phyloP scores from a whole-genome alignment of 345 rosid species.

The Garcia nutans region DNA sequence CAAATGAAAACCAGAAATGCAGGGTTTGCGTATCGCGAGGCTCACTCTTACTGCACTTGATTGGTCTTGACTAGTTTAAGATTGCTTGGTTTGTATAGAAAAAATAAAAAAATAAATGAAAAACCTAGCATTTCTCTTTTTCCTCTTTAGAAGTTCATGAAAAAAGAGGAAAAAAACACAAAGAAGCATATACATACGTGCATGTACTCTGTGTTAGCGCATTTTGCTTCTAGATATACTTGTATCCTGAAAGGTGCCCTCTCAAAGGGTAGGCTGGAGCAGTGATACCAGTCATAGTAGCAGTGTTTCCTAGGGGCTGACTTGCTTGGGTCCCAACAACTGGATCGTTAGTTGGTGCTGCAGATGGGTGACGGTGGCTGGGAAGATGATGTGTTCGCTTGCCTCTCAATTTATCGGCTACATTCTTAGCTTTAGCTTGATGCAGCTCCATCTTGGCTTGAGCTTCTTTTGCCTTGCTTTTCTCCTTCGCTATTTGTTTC shows the following conservation, averaged over 20 bases:
- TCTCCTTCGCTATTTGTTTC: constrained; percentile 56
- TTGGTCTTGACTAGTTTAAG: too few species aligned
- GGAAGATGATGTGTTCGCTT: constrained; percentile 15
- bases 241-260: constrained; percentile 26
- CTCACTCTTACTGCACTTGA: too few species aligned
- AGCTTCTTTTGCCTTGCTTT: constrained; percentile 59
- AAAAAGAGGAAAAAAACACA: too few species aligned
- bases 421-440: constrained; percentile 62
- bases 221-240: too few species aligned
- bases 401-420: constrained; percentile 36
- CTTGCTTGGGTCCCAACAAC: constrained; percentile 16
- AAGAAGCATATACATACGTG: too few species aligned
- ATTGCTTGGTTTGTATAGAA: too few species aligned
- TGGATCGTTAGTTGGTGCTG: not conserved
- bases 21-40: too few species aligned
- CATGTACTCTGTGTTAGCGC: too few species aligned
- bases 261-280: constrained; percentile 28
- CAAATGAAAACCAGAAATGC: too few species aligned
- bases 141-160: too few species aligned
- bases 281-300: constrained; percentile 23
- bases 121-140: too few species aligned
- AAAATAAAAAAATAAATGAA: too few species aligned
- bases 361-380: constrained; percentile 10
- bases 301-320: constrained; percentile 25
- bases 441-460: constrained; percentile 69